phyloP scores from a whole-genome alignment of 1,139 yeast species.

The Meyerozyma elateridarum region DNA sequence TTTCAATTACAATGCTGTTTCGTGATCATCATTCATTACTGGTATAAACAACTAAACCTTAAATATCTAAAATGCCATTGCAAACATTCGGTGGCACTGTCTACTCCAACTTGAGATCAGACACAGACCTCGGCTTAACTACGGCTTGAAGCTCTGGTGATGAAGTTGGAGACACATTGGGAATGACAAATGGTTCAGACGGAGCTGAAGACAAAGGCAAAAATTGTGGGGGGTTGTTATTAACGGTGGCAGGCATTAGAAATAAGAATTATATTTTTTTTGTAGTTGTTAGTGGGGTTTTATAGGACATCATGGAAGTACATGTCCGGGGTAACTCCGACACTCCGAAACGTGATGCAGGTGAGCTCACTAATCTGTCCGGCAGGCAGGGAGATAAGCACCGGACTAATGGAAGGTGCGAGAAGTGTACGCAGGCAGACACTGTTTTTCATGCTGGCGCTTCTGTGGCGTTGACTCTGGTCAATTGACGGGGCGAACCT shows the following conservation, averaged over 20 bases:
- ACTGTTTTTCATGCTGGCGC: no score
- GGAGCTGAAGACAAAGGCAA: constrained; percentile 53
- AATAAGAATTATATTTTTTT: neutral
- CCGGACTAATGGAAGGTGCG: no score
- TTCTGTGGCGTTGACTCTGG: no score
- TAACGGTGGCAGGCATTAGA: constrained; percentile 3
- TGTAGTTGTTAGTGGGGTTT: neutral
- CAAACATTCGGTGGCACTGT: no score
- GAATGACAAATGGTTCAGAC: constrained; percentile 60
- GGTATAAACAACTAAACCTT: neutral
- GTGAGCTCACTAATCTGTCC: constrained; percentile 1
- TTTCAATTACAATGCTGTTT: no score
- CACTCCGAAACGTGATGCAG: constrained; percentile 1
- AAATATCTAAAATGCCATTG: neutral
- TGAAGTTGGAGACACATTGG: constrained; percentile 57
- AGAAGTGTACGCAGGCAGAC: no score
- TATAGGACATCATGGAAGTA: neutral
- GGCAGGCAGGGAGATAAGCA: neutral
- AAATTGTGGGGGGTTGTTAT: no score
- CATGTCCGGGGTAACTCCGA: constrained; percentile 3
- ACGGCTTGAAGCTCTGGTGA: constrained; percentile 27
- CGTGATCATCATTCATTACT: no score
- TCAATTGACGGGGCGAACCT: no score
- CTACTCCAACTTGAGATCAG: constrained; percentile 22
- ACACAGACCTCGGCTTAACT: constrained; percentile 18